Percentiles rank a stretch among this genome's conserved stretches.
These are phyloP conservation scores for Umbelopsis sp. DNA, from an alignment of 192 early-diverging fungal species.

Conservation along the genomic window DNA sequence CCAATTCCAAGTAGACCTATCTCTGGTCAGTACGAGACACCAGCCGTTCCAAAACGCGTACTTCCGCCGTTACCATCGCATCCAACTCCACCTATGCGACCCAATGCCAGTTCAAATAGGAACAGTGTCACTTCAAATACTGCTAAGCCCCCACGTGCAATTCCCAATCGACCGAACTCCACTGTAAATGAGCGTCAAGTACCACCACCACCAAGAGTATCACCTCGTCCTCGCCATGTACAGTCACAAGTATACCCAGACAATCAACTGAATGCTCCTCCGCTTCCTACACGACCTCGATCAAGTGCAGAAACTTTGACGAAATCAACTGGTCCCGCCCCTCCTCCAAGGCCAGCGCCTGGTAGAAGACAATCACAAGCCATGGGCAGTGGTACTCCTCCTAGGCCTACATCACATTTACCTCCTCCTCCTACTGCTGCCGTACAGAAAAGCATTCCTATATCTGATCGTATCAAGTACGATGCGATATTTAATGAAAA, in stretches of 20 bases:
- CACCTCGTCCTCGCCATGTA: background rate
- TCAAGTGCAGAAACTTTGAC: background rate
- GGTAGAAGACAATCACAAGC: background rate
- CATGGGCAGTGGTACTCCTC: background rate
- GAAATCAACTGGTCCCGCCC: background rate
- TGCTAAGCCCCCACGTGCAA: background rate
- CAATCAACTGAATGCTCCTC: background rate
- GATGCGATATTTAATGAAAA: background rate
- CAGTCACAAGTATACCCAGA: constrained; percentile 12
- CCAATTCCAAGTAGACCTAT: background rate
- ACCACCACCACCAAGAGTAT: background rate
- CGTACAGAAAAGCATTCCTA: background rate
- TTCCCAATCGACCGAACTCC: background rate
- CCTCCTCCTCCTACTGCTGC: background rate
- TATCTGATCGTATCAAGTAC: background rate
- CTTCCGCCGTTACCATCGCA: background rate
- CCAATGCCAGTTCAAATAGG: background rate
- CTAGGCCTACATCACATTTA: background rate
- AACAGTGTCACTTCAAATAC: background rate
- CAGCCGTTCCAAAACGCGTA: background rate
- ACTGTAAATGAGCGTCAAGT: background rate
- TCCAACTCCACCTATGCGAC: background rate
- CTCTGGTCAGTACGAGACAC: background rate
- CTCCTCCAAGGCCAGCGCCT: background rate
- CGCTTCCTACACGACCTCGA: background rate